Percentiles rank a stretch among this genome's conserved stretches.
Conservation (phyloP, 1,284 basidiomycete species). For the Tilletia caries region DNA sequence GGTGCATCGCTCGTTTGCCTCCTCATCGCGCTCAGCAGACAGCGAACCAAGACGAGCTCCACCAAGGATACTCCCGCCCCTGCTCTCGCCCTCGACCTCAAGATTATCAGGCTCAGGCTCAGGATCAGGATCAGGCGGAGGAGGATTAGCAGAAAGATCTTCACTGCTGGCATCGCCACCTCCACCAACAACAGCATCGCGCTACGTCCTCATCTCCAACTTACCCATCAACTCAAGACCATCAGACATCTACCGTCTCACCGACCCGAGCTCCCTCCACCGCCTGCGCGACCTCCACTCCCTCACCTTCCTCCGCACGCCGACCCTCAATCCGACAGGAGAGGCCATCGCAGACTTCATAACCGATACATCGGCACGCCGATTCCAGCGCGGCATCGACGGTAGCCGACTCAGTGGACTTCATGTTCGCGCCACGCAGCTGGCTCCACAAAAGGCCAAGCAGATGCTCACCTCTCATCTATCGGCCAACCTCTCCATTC, state of each 20-base stretch:
- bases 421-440: background rate
- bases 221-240: background rate
- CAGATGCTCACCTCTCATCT: background rate
- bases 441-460: background rate
- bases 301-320: background rate
- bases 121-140: too few species aligned
- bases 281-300: background rate
- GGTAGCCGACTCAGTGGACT: background rate
- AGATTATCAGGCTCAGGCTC: too few species aligned
- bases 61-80: background rate
- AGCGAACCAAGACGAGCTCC: too few species aligned
- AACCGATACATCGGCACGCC: background rate
- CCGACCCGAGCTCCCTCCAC: background rate
- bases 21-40: too few species aligned
- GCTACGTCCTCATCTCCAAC: background rate
- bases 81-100: background rate
- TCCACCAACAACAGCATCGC: background rate
- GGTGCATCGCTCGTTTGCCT: too few species aligned
- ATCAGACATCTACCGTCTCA: background rate
- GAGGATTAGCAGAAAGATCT: too few species aligned
- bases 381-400: conserved; percentile 1
- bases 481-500: background rate
- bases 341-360: background rate
- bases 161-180: conserved; percentile 1
- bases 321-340: background rate